phyloP scores from a whole-genome alignment of 495 filamentous ascomycete genomes.

The Collariella sp. region DNA sequence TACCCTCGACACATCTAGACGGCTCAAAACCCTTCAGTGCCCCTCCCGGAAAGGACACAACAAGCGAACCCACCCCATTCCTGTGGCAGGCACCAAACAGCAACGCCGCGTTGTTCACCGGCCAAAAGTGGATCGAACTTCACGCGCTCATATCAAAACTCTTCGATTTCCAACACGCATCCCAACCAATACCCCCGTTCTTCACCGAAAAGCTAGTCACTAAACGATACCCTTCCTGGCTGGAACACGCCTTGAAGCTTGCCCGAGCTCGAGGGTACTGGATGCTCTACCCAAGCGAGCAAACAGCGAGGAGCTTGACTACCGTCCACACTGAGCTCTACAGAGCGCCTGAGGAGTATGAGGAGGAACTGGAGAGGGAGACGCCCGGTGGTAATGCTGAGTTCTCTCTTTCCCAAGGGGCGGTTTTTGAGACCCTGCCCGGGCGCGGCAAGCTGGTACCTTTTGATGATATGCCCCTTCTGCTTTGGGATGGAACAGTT shows the following conservation, averaged over 20 bases:
- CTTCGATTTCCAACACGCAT: slow-evolving; percentile 36
- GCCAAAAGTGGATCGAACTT: slow-evolving; percentile 73
- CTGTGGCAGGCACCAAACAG: slow-evolving; percentile 76
- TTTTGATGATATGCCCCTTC: slow-evolving; percentile 33
- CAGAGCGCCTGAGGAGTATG: slow-evolving; percentile 61
- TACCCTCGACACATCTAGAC: slow-evolving; percentile 54
- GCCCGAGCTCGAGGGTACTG: slow-evolving; percentile 63
- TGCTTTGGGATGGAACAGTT: slow-evolving; percentile 33
- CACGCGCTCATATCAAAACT: slow-evolving; percentile 61
- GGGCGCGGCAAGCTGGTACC: slow-evolving; percentile 26
- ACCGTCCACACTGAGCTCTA: slow-evolving; percentile 68
- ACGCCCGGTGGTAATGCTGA: background rate
- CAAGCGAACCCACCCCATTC: slow-evolving; percentile 45
- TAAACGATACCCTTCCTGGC: slow-evolving; percentile 62
- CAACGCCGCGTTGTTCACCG: slow-evolving; percentile 71
- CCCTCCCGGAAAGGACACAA: slow-evolving; percentile 31
- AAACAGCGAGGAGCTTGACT: slow-evolving; percentile 43
- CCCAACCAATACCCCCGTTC: slow-evolving; percentile 20
- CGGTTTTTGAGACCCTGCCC: slow-evolving; percentile 34
- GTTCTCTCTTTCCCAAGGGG: slow-evolving; percentile 7
- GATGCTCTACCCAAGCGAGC: slow-evolving; percentile 60
- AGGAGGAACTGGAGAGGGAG: slow-evolving; percentile 20
- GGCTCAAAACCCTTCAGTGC: slow-evolving; percentile 44
- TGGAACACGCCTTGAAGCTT: slow-evolving; percentile 67
- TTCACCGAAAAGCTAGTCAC: slow-evolving; percentile 44